Base-by-base conservation (phyloP, 305 asterid genomes). In the Plantago coronopus region DNA sequence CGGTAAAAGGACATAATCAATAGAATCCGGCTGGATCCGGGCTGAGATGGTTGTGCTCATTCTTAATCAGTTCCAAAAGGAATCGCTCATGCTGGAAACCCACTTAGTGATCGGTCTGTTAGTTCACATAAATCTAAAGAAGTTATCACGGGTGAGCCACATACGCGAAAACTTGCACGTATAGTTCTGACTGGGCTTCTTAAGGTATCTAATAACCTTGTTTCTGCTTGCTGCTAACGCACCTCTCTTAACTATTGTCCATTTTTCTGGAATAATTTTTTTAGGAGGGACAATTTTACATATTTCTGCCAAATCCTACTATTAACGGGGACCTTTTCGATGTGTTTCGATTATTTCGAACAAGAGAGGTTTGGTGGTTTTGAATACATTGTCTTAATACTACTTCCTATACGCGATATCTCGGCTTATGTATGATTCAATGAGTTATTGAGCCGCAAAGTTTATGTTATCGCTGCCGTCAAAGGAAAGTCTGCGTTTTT, bases 131-230 rank as follows among this genome's bases (percentile, higher is more conserved):
- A 46, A 16, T 46, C 17, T 16, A 15, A 46, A 46, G 50, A 46
- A 46, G 50, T 46, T 46, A 46, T 46, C 50, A 46, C 50, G 50
- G n/a, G n/a, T 17, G 50, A 46, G 50, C 50, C 50, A 46, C 50
- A 46, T 46, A 17, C n/a, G n/a, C n/a, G 50, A 17, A 46, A 46
- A 46, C 50, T 46, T 46, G 50, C 50, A 46, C 50, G 50, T 46
- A 17, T 46, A 17, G 50, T 46, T n/a, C n/a, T n/a, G n/a, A n/a
- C n/a, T n/a, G n/a, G n/a, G n/a, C n/a, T n/a, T n/a, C n/a, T n/a
- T n/a, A n/a, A n/a, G n/a, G n/a, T n/a, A n/a, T n/a, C n/a, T n/a
- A n/a, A n/a, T n/a, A n/a, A n/a, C n/a, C n/a, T n/a, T n/a, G n/a
- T n/a, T n/a, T n/a, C n/a, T n/a, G n/a, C n/a, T n/a, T n/a, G n/a